Conservation (phyloP, 345 rosid species). For the Hypericum perforatum region DNA sequence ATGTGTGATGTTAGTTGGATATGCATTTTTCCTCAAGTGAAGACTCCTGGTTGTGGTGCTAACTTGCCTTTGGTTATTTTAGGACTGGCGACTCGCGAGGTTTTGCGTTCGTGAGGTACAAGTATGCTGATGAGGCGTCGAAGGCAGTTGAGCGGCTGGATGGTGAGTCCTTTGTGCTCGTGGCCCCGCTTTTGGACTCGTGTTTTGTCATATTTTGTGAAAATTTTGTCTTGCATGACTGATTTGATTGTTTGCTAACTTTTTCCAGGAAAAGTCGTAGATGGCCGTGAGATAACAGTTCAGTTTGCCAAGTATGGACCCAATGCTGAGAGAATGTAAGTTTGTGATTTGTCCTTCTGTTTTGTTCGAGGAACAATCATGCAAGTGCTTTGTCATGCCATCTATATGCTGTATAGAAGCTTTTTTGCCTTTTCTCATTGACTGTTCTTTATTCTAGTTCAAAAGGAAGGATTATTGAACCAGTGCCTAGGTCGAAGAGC, state of each 20-base stretch:
- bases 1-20: too few species aligned
- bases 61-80: not conserved
- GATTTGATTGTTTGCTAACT: not conserved
- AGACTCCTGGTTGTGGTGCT: not conserved
- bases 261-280: slow-evolving; percentile 75
- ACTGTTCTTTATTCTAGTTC: slow-evolving; percentile 18
- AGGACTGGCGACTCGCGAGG: slow-evolving; percentile 66
- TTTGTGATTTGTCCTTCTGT: not conserved
- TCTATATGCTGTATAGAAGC: not conserved
- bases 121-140: slow-evolving; percentile 58
- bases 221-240: not conserved
- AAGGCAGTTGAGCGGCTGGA: slow-evolving; percentile 67
- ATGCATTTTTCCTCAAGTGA: not conserved
- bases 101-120: slow-evolving; percentile 58
- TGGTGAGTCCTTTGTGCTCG: slow-evolving; percentile 18
- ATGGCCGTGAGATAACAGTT: slow-evolving; percentile 91
- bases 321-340: slow-evolving; percentile 90
- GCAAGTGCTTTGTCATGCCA: not conserved
- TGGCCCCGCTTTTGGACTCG: not conserved
- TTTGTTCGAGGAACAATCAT: not conserved
- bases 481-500: slow-evolving; percentile 29
- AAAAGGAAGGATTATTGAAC: slow-evolving; percentile 42
- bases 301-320: slow-evolving; percentile 98
- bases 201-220: not conserved
- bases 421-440: not conserved